Evolutionary conservation across 805 yeast species (phyloP).

Genomic region (Wickerhamiella lipophila): DNA sequence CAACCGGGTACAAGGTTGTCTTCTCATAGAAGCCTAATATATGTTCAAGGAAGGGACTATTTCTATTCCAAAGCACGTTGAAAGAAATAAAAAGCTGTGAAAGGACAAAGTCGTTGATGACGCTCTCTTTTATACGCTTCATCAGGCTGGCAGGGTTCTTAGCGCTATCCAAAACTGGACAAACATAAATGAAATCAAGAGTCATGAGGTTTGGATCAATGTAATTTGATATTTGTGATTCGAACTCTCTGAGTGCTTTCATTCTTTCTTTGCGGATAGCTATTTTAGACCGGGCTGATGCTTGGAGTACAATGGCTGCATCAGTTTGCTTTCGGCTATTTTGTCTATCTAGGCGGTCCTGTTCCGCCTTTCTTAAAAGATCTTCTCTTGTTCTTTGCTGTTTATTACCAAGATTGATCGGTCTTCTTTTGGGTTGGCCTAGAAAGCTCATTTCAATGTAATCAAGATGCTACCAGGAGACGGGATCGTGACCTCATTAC

Average conservation of each 20-base stretch:
- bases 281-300: slow-evolving; percentile 33
- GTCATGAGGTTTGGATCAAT: slow-evolving; percentile 16
- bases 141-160: background rate
- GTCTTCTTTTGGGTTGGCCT: slow-evolving; percentile 49
- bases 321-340: slow-evolving; percentile 36
- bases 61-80: background rate
- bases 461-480: background rate
- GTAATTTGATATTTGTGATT: background rate
- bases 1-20: background rate
- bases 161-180: background rate
- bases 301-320: slow-evolving; percentile 42
- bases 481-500: background rate
- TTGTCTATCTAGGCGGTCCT: slow-evolving; percentile 57
- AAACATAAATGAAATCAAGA: slow-evolving; percentile 8
- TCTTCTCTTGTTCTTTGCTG: slow-evolving; percentile 31
- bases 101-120: background rate
- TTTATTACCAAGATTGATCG: slow-evolving; percentile 46
- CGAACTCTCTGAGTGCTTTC: slow-evolving; percentile 26
- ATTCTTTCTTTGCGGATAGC: slow-evolving; percentile 25
- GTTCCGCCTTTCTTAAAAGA: slow-evolving; percentile 49
- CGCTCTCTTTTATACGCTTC: background rate
- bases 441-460: slow-evolving; percentile 38
- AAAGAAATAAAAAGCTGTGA: background rate
- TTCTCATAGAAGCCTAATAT: background rate
- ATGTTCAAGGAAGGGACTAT: background rate